phyloP scores from a whole-genome alignment of 2,329 filamentous ascomycete genomes.

The Whalleya microplaca region DNA sequence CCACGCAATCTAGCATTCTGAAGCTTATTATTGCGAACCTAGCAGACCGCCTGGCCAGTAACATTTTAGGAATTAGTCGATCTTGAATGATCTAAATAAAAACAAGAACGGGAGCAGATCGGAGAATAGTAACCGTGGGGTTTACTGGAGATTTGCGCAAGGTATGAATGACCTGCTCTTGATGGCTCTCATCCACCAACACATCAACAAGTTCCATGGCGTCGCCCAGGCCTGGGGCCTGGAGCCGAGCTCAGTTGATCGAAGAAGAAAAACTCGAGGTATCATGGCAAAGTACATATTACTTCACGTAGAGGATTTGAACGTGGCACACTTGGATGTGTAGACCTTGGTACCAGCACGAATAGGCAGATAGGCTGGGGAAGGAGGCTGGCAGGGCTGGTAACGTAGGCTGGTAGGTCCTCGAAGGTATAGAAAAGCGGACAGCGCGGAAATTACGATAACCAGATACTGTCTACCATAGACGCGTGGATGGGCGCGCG shows the following conservation, averaged over 20 bases:
- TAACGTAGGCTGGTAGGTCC: too few relatives aligned
- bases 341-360: neutral
- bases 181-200: too few relatives aligned
- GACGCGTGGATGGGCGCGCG: neutral
- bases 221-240: neutral
- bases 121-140: neutral
- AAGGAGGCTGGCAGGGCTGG: too few relatives aligned
- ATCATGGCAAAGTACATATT: neutral
- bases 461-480: neutral
- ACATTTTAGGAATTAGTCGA: neutral
- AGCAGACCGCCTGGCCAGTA: neutral
- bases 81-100: neutral
- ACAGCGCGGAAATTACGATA: neutral
- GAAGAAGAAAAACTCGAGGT: neutral
- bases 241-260: neutral
- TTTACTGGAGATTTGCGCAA: neutral
- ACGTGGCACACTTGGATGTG: neutral
- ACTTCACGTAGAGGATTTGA: neutral
- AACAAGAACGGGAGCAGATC: neutral
- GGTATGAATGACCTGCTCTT: neutral
- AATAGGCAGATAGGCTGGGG: too few relatives aligned
- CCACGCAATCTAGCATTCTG: constrained; percentile 1
- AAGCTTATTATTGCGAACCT: neutral
- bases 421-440: neutral
- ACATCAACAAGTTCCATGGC: neutral